Percentiles rank a stretch among this genome's conserved stretches.
These are phyloP conservation scores for Neofusicoccum laricinum DNA, from an alignment of 2,329 filamentous ascomycete species.

Conservation along the genomic window DNA sequence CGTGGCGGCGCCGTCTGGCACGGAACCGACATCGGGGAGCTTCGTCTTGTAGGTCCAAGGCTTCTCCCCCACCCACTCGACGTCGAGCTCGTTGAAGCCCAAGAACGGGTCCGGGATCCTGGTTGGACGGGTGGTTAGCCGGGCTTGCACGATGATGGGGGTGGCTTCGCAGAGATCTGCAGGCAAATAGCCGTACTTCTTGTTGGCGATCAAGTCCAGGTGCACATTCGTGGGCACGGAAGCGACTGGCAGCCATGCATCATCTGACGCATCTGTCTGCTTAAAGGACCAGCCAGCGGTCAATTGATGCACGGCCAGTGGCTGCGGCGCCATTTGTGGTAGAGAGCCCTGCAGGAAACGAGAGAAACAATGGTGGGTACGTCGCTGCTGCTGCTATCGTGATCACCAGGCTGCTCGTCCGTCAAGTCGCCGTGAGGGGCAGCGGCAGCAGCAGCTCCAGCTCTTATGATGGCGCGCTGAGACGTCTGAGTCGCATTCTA, in stretches of 20 bases:
- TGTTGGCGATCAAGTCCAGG: slow-evolving; percentile 46
- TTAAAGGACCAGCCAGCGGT: slow-evolving; percentile 46
- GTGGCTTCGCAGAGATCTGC: background rate
- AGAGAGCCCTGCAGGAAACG: slow-evolving; percentile 5
- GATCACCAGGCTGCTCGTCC: slow-evolving; percentile 2
- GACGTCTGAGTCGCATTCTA: slow-evolving; percentile 20
- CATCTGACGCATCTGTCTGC: slow-evolving; percentile 38
- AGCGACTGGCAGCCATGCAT: slow-evolving; percentile 44
- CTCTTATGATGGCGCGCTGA: slow-evolving; percentile 17
- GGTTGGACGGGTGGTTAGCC: slow-evolving; percentile 9
- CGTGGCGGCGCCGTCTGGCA: slow-evolving; percentile 27
- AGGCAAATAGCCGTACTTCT: slow-evolving; percentile 35
- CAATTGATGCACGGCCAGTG: slow-evolving; percentile 31
- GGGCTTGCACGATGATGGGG: background rate
- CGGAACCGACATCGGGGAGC: slow-evolving; percentile 33
- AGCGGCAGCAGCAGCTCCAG: background rate
- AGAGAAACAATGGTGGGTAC: background rate
- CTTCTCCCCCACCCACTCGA: slow-evolving; percentile 50
- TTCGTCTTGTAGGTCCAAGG: slow-evolving; percentile 46
- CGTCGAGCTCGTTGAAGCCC: slow-evolving; percentile 49
- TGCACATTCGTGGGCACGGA: slow-evolving; percentile 49
- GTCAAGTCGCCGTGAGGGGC: background rate
- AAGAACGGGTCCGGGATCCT: slow-evolving; percentile 51
- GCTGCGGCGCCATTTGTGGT: slow-evolving; percentile 16
- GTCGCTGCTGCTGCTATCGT: background rate